phyloP scores from a whole-genome alignment of 176 grass and related monocot genomes.

The Triticum monococcum region DNA sequence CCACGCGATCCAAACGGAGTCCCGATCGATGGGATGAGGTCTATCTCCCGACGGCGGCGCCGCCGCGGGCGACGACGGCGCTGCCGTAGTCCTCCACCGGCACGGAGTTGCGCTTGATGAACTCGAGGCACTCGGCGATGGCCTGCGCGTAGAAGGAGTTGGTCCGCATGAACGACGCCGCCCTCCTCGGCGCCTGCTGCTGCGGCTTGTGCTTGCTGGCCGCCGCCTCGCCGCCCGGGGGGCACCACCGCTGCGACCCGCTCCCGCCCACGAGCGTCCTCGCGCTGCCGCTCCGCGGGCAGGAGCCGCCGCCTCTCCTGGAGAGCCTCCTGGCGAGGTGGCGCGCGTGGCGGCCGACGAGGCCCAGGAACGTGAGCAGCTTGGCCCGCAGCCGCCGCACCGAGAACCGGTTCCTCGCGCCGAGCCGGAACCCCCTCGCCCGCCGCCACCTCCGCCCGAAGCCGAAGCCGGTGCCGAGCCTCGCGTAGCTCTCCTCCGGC shows the following conservation, averaged over 20 bases:
- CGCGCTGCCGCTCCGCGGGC: constrained; percentile 39
- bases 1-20: neutral
- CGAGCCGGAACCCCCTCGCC: constrained; percentile 55
- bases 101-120: constrained; percentile 78
- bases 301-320: neutral
- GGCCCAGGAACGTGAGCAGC: constrained; percentile 43
- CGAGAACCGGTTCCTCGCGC: constrained; percentile 46
- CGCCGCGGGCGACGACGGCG: constrained; percentile 1
- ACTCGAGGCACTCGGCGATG: constrained; percentile 88
- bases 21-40: neutral
- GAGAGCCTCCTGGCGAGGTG: constrained; percentile 26
- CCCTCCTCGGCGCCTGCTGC: constrained; percentile 17
- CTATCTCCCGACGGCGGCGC: neutral
- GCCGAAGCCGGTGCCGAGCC: constrained; percentile 6
- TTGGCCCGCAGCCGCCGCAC: constrained; percentile 53
- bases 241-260: neutral
- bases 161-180: constrained; percentile 40
- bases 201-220: neutral
- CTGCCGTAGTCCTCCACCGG: constrained; percentile 44
- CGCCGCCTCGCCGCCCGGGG: neutral
- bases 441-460: constrained; percentile 23
- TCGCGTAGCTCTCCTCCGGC: constrained; percentile 34
- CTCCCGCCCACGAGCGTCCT: constrained; percentile 20
- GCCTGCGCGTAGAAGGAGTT: constrained; percentile 88
- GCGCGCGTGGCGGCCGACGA: constrained; percentile 54